Base-by-base conservation (phyloP, 2,329 filamentous ascomycete genomes). In the Neofusicoccum cordaticola region DNA sequence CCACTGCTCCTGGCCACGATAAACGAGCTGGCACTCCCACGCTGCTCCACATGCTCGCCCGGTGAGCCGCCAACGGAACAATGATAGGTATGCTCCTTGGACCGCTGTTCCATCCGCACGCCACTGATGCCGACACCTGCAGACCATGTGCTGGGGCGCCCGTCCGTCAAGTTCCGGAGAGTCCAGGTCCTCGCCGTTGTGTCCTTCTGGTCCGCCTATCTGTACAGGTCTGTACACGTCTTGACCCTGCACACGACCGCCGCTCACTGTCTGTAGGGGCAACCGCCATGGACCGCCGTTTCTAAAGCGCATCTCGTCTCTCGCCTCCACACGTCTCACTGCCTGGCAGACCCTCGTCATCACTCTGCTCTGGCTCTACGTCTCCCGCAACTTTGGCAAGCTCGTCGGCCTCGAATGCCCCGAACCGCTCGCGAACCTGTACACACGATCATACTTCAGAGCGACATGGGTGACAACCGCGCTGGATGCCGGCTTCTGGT, bases 401-500 rank as follows among this genome's bases (percentile, higher is more conserved):
- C 86, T 99, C 4, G 86, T 97, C 65, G 92, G 93, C 3, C 86
- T 99, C 60, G 93, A 97, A 70, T 93, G 90, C 69, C 94, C 95
- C 3, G 95, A 99, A 72, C 95, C 95, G 19, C 84, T 99, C 73
- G 90, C 93, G 35, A 97, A 96, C 73, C 89, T 98, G 75, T 99
- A 99, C 80, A 92, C 91, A 63, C 85, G 92, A 60, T 88, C 91
- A 34, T 99, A 96, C 80, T 99, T 97, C 77, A 89, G 95, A 56
- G 95, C 95, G 63, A 99, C 95, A 74, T 99, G 95, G 95, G 87
- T 98, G 15, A 88, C 95, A 62, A 99, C 95, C 0, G 95, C 93
- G 0, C 80, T 99, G 66, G 95, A 99, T 72, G 95, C 95, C 5
- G 95, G 95, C 1, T 99, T 97, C 77, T 99, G 95, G 95, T 97